Base-by-base conservation (phyloP, 305 asterid genomes). In the Solanum hybrid region DNA sequence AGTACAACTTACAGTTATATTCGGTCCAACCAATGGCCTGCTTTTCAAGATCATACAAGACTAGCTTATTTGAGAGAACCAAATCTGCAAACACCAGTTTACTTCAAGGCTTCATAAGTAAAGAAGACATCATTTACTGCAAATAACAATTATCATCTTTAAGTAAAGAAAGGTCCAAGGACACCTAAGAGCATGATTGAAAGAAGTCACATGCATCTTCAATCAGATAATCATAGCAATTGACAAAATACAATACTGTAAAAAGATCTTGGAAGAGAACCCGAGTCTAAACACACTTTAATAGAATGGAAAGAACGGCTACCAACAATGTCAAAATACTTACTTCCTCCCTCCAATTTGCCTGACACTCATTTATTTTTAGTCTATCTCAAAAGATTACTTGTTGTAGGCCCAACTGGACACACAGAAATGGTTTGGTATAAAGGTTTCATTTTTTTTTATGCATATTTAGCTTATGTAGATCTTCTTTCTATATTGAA, bases 1-100 rank as follows among this genome's bases (percentile, higher is more conserved):
- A 64, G 40, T 33, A 61, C 86, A 57, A 93, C 99, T 96, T 94
- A 97, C 99, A 97, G 95, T 97, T 97, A 92, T 97, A 97, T 87
- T 96, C 99, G 0, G 99, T 96, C 99, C 99, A 97, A 90, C 99
- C 99, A 92, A 97, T 96, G 61, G 97, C 90, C 93, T 96, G 98
- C 88, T 94, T 96, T 92, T 96, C 99, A 86, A 97, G 98, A 92
- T 97, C 99, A 92, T 96, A 97, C 87, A 96, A 93, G 90, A 96
- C 95, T 93, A 97, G 95, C 95, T 97, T 97, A 92, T 96, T 96
- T 87, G 99, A 94, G 78, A 97, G 97, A 91, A 97, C 99, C 94
- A 97, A 90, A 94, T 97, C 99, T 97, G 98, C 92, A 89, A 94
- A 87, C 93, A 93, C 12, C 61, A 90, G 37, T 82, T 82, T 4